Percentiles rank a stretch among this genome's conserved stretches.
Evolutionary conservation across 2,329 filamentous ascomycete genomes (phyloP).

Genomic region (Botrytis galanthina): DNA sequence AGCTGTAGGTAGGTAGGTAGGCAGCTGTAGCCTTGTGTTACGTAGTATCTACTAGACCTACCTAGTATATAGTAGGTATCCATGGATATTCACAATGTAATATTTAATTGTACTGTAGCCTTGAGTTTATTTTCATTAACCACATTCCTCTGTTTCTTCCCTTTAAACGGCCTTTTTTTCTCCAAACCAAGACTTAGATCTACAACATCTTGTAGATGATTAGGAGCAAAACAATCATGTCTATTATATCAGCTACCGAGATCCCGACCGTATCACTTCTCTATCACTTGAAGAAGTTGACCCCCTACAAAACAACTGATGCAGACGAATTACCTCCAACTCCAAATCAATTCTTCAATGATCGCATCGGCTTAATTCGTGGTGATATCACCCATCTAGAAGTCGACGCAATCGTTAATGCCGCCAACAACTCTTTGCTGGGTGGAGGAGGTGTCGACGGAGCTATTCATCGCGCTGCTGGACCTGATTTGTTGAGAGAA

Average conservation of each 20-base stretch:
- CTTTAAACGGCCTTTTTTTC: not conserved
- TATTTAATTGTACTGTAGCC: not conserved
- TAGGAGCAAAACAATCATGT: slow-evolving; percentile 32
- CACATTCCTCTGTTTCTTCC: not conserved
- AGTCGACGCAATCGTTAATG: slow-evolving; percentile 87
- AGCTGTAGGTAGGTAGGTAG: too few species aligned
- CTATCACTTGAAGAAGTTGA: slow-evolving; percentile 36
- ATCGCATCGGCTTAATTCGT: slow-evolving; percentile 66
- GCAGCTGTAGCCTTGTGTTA: not conserved
- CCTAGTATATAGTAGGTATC: not conserved
- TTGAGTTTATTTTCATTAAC: not conserved
- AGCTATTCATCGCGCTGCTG: slow-evolving; percentile 83
- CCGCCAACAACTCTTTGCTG: slow-evolving; percentile 74
- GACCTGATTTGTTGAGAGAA: slow-evolving; percentile 63
- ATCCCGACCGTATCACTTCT: slow-evolving; percentile 38
- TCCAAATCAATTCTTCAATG: slow-evolving; percentile 60
- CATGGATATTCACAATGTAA: not conserved
- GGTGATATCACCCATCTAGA: slow-evolving; percentile 79
- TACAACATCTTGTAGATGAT: slow-evolving; percentile 23
- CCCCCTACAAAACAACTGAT: slow-evolving; percentile 30
- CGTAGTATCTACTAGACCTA: not conserved
- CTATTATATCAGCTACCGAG: slow-evolving; percentile 31
- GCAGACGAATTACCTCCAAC: slow-evolving; percentile 29
- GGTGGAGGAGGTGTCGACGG: slow-evolving; percentile 91
- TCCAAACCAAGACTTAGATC: not conserved